A percentile compares a stretch with the other conserved stretches of the same genome.
These are phyloP conservation scores for Orbilia brochopaga DNA, from an alignment of 2,329 filamentous ascomycete genomes.

Conservation along the genomic window DNA sequence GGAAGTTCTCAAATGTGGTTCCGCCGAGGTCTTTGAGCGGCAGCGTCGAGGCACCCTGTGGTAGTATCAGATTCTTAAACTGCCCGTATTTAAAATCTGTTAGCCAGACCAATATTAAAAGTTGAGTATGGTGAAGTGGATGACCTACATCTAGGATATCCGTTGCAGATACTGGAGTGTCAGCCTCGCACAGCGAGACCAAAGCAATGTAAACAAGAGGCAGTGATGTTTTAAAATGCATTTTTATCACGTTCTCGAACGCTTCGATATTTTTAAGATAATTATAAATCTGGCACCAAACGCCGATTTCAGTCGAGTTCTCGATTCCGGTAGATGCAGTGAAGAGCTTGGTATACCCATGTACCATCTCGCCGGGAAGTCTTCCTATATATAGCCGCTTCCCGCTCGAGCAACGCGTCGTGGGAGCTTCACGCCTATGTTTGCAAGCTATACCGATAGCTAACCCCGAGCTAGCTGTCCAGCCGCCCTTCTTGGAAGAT, in stretches of 20 bases:
- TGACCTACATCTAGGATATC: conserved; percentile 37
- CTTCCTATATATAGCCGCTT: too few species aligned
- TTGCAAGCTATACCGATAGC: too few species aligned
- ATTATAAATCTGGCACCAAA: background rate
- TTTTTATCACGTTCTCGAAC: conserved; percentile 5
- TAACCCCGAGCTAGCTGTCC: too few species aligned
- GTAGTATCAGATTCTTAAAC: conserved; percentile 40
- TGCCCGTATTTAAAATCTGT: background rate
- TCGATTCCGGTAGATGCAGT: too few species aligned
- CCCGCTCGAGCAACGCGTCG: too few species aligned
- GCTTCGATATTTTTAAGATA: background rate
- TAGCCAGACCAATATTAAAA: conserved; percentile 2
- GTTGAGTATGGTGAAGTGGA: background rate
- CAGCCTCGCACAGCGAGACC: conserved; percentile 16
- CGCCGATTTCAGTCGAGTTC: too few species aligned
- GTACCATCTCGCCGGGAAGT: too few species aligned
- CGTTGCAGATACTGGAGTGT: conserved; percentile 20
- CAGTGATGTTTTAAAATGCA: conserved; percentile 25
- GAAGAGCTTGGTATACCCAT: too few species aligned
- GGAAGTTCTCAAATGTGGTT: conserved; percentile 29
- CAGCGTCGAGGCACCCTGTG: conserved; percentile 4
- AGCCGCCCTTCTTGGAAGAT: too few species aligned
- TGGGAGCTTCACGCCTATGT: too few species aligned
- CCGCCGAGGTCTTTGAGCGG: conserved; percentile 26
- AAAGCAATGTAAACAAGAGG: conserved; percentile 17